Evolutionary conservation across 305 asterid genomes (phyloP).

Genomic region (Fraxinus albicans): DNA sequence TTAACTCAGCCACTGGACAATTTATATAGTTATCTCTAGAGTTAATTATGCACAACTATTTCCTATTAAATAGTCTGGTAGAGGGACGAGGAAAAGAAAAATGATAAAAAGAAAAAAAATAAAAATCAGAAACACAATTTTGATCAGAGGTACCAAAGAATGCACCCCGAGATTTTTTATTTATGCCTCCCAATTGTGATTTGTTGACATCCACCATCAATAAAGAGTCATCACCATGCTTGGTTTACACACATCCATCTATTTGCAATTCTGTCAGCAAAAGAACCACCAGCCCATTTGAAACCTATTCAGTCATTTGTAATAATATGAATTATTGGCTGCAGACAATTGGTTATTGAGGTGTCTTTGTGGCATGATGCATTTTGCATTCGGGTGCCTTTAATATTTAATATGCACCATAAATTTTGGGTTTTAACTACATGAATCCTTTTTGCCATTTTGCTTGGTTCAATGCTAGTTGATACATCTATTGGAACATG

Average conservation of each 20-base stretch:
- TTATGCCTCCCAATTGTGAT: not conserved
- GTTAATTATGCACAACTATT: not conserved
- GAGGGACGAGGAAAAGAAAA: not conserved
- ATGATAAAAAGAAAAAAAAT: too few relatives aligned
- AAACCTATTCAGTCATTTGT: not conserved
- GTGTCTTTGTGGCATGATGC: not conserved
- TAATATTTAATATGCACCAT: not conserved
- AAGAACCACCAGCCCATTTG: not conserved
- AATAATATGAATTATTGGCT: not conserved
- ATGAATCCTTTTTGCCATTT: not conserved
- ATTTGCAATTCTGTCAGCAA: not conserved
- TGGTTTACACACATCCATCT: not conserved
- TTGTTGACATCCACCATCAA: not conserved
- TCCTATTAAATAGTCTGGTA: not conserved
- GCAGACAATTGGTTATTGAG: not conserved
- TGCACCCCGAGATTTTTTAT: not conserved
- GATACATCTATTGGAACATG: not conserved
- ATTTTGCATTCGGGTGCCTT: not conserved
- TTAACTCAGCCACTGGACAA: not conserved
- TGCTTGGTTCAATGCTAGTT: not conserved
- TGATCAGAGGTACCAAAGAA: not conserved
- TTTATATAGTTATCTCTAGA: not conserved
- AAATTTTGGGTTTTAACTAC: not conserved
- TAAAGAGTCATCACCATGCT: not conserved
- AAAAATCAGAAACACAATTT: not conserved